These are phyloP conservation scores for Candida gorgasii DNA, from an alignment of 805 yeast species.

Conservation along the genomic window DNA sequence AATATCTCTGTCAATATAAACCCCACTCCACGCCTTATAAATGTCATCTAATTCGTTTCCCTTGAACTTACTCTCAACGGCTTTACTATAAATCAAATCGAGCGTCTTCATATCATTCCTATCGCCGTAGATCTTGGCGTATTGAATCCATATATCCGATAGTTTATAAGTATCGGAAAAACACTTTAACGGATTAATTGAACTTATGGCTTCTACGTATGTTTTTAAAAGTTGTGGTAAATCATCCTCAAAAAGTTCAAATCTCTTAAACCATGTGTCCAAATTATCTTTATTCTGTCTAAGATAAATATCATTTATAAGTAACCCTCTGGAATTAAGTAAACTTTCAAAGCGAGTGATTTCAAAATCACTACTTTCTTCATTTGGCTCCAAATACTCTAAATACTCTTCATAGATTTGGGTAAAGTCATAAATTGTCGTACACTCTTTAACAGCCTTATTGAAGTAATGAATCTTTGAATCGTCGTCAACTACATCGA, in stretches of 20 bases:
- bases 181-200: constrained; percentile 59
- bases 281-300: constrained; percentile 63
- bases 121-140: constrained; percentile 63
- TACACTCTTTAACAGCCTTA: constrained; percentile 46
- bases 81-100: constrained; percentile 59
- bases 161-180: constrained; percentile 35
- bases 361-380: constrained; percentile 14
- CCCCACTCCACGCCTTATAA: constrained; percentile 76
- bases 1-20: constrained; percentile 51
- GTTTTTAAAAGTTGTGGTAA: constrained; percentile 48
- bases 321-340: constrained; percentile 54
- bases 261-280: constrained; percentile 68
- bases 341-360: constrained; percentile 55
- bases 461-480: constrained; percentile 38
- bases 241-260: constrained; percentile 42
- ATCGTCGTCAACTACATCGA: neutral
- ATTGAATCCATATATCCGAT: constrained; percentile 66
- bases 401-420: constrained; percentile 61
- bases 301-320: constrained; percentile 66
- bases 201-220: constrained; percentile 63
- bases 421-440: constrained; percentile 62
- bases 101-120: constrained; percentile 59
- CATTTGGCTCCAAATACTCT: constrained; percentile 32
- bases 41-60: constrained; percentile 64
- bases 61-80: constrained; percentile 69